phyloP scores from a whole-genome alignment of 805 yeast genomes.

The Ogataea nakhonphanomensis region DNA sequence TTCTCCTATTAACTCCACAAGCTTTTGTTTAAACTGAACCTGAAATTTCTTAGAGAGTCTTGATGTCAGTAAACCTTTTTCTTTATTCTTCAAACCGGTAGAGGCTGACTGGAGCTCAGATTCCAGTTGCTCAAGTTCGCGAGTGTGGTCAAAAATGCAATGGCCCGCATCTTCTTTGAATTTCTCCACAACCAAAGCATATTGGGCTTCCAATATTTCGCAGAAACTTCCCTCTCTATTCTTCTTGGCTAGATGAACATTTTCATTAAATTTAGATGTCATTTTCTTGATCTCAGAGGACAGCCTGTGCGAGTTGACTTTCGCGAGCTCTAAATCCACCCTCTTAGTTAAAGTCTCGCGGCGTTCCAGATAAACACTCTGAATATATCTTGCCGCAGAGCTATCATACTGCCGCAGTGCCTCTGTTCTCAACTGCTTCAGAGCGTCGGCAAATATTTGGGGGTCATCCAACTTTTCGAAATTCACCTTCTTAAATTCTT shows the following conservation, averaged over 20 bases:
- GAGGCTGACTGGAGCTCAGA: constrained; percentile 28
- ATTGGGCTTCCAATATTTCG: constrained; percentile 26
- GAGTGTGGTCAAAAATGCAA: constrained; percentile 32
- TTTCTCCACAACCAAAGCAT: constrained; percentile 14
- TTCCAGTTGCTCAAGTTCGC: constrained; percentile 34
- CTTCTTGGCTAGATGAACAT: constrained; percentile 23
- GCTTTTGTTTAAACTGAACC: constrained; percentile 46
- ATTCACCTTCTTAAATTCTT: constrained; percentile 28
- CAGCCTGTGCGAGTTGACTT: constrained; percentile 43
- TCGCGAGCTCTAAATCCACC: constrained; percentile 44
- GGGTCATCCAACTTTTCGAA: constrained; percentile 27
- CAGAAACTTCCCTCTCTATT: constrained; percentile 22
- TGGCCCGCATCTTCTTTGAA: constrained; percentile 35
- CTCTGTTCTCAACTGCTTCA: constrained; percentile 42
- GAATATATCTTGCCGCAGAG: constrained; percentile 72
- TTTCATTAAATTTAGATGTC: constrained; percentile 28
- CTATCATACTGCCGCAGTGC: constrained; percentile 57
- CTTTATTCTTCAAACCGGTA: constrained; percentile 36
- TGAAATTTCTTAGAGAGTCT: constrained; percentile 46
- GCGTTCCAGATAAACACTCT: constrained; percentile 63
- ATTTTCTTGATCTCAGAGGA: constrained; percentile 35
- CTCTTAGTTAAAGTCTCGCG: constrained; percentile 45
- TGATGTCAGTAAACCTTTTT: constrained; percentile 40
- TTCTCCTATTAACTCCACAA: constrained; percentile 43
- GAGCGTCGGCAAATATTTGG: constrained; percentile 38